Evolutionary conservation across 805 yeast genomes (phyloP).

Genomic region (Teunomyces pallodes): DNA sequence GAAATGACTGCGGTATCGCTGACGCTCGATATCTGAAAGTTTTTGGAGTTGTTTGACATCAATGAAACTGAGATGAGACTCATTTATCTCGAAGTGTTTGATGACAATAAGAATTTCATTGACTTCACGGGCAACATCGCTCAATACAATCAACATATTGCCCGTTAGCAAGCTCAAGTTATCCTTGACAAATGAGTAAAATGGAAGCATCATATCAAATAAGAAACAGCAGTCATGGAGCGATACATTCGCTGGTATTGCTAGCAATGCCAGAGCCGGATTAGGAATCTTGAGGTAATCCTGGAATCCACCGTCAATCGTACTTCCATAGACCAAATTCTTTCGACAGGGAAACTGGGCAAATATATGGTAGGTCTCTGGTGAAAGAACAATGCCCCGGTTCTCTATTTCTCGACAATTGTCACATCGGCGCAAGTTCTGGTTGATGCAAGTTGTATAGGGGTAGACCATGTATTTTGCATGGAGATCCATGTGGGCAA

Average conservation of each 20-base stretch:
- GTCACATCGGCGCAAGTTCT: constrained; percentile 16
- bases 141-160: constrained; percentile 27
- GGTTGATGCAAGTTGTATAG: constrained; percentile 30
- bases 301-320: constrained; percentile 41
- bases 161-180: constrained; percentile 8
- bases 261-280: constrained; percentile 24
- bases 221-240: constrained; percentile 37
- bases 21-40: constrained; percentile 9
- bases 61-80: constrained; percentile 8
- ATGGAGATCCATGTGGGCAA: constrained; percentile 3
- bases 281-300: constrained; percentile 28
- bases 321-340: constrained; percentile 28
- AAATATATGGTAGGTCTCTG: constrained; percentile 10
- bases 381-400: not conserved
- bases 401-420: constrained; percentile 14
- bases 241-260: constrained; percentile 28
- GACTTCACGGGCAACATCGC: constrained; percentile 27
- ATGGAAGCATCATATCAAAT: constrained; percentile 34
- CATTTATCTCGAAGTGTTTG: constrained; percentile 19
- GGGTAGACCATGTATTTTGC: constrained; percentile 33
- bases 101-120: constrained; percentile 38
- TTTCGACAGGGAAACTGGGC: constrained; percentile 20
- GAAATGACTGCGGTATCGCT: constrained; percentile 13
- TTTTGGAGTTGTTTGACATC: constrained; percentile 9
- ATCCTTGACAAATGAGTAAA: constrained; percentile 27